Percentiles rank a stretch among this genome's conserved stretches.
These are phyloP conservation scores for Phytophthora fragariae DNA, from an alignment of 352 stramenopile genomes.

Conservation along the genomic window DNA sequence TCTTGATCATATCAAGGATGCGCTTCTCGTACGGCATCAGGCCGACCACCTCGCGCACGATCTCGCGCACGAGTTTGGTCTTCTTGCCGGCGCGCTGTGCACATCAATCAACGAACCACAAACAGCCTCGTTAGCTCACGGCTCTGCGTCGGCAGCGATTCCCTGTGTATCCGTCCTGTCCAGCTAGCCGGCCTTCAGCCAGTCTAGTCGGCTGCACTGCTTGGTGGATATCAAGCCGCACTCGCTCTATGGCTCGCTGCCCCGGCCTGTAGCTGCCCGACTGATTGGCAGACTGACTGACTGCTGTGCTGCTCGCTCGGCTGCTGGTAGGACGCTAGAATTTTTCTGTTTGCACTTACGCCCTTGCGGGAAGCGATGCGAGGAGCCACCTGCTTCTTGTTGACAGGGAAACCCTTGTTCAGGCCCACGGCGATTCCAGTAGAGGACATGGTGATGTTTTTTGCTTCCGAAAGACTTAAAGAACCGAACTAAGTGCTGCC, in stretches of 20 bases:
- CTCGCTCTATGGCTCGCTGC: neutral
- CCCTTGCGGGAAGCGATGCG: slow-evolving; percentile 89
- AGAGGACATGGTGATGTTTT: slow-evolving; percentile 87
- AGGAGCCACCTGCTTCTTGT: slow-evolving; percentile 91
- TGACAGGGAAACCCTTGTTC: slow-evolving; percentile 94
- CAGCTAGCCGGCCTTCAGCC: neutral
- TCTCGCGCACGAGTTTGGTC: slow-evolving; percentile 94
- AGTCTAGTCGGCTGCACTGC: neutral
- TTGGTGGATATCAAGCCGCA: neutral
- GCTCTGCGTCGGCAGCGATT: neutral
- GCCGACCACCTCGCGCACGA: slow-evolving; percentile 98
- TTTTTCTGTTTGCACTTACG: slow-evolving; percentile 76
- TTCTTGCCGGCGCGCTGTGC: slow-evolving; percentile 92
- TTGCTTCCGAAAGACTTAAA: slow-evolving; percentile 90
- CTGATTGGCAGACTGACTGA: neutral
- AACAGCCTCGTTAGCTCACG: slow-evolving; percentile 22
- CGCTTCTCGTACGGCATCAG: slow-evolving; percentile 99
- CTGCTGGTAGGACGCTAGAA: neutral
- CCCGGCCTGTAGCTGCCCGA: neutral
- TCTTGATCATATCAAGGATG: slow-evolving; percentile 99
- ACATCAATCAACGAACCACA: slow-evolving; percentile 19
- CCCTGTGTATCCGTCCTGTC: neutral
- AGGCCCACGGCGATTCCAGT: slow-evolving; percentile 92
- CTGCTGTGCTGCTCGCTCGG: neutral
- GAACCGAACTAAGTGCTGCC: slow-evolving; percentile 75